Percentiles rank a stretch among this genome's conserved stretches.
Evolutionary conservation across 2,329 filamentous ascomycete genomes (phyloP).

Genomic region (Alternaria sp.): DNA sequence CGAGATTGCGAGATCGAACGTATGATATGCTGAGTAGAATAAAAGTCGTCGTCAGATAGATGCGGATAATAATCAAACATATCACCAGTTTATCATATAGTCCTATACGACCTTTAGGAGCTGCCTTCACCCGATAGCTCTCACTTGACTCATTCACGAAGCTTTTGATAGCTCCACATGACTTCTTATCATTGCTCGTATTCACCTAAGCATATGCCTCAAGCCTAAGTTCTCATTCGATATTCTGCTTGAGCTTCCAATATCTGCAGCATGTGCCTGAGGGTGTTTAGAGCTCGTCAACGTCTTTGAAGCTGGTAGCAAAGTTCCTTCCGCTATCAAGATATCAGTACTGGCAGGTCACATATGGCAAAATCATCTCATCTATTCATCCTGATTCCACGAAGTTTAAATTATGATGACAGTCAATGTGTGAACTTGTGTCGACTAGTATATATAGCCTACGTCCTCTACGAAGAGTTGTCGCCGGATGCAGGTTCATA

Average conservation of each 20-base stretch:
- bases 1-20: slow-evolving; percentile 25
- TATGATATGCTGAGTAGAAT: neutral
- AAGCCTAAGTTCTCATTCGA: neutral
- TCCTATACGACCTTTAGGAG: neutral
- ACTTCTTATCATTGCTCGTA: accelerated
- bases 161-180: neutral
- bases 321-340: neutral
- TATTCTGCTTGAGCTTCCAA: neutral
- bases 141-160: neutral
- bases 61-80: neutral
- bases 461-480: too few species aligned
- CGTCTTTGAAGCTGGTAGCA: neutral
- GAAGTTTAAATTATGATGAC: too few species aligned
- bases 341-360: neutral
- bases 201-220: neutral
- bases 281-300: accelerated
- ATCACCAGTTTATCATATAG: neutral
- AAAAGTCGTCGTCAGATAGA: neutral
- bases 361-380: neutral
- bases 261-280: neutral
- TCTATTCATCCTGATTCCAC: too few species aligned
- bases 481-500: neutral
- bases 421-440: too few species aligned
- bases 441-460: too few species aligned
- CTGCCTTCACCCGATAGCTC: neutral